A percentile compares a stretch with the other conserved stretches of the same genome.
Evolutionary conservation across 2,329 filamentous ascomycete genomes (phyloP).

Genomic region (Ophiostoma montium): DNA sequence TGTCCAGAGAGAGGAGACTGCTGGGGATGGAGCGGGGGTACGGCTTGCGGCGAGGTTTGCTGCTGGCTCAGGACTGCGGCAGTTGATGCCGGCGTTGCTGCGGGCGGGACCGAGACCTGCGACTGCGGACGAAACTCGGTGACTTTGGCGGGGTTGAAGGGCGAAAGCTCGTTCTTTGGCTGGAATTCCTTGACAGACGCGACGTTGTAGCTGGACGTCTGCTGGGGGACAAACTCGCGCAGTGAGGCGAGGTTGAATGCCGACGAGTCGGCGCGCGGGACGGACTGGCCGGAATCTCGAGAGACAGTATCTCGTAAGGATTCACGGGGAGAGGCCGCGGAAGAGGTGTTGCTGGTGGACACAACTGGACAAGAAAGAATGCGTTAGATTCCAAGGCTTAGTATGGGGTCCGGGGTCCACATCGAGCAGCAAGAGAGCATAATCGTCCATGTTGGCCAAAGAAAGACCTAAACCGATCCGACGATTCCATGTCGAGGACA

Average conservation of each 20-base stretch:
- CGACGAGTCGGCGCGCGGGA: constrained; percentile 8
- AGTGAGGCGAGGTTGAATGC: constrained; percentile 44
- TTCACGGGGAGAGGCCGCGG: constrained; percentile 10
- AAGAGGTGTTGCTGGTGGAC: constrained; percentile 10
- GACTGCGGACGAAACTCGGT: constrained; percentile 12
- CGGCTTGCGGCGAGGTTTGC: constrained; percentile 5
- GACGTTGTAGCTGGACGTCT: constrained; percentile 7
- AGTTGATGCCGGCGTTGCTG: constrained; percentile 4
- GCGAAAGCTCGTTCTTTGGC: constrained; percentile 11
- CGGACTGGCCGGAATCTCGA: constrained; percentile 4
- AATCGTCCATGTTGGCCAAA: not conserved
- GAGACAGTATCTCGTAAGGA: constrained; percentile 1
- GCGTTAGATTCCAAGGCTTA: not conserved
- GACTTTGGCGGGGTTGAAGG: constrained; percentile 13
- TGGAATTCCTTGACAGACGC: constrained; percentile 10
- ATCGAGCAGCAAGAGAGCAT: not conserved
- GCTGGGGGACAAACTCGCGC: constrained; percentile 23
- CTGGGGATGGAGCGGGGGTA: not conserved
- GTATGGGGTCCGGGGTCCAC: not conserved
- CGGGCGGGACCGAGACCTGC: constrained; percentile 5
- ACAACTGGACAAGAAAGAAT: constrained; percentile 3
- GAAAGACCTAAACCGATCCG: not conserved
- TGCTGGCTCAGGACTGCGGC: constrained; percentile 1
- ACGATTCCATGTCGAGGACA: constrained; percentile 7
- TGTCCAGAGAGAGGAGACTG: constrained; percentile 1